Conservation (phyloP, 352 stramenopile genomes). For the Pythium aquatile region DNA sequence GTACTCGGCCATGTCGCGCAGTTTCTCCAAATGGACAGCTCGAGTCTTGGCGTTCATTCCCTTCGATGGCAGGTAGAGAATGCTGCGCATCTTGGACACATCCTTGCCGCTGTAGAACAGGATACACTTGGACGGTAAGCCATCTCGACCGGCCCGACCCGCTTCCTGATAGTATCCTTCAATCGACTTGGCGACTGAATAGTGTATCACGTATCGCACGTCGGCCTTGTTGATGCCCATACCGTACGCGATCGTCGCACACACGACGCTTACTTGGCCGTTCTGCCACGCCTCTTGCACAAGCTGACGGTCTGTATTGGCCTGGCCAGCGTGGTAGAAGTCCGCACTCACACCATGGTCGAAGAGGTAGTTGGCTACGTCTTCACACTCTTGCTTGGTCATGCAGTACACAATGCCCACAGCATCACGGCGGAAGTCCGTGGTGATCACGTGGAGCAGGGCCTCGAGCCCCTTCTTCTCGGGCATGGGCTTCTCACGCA, state of each 20-base stretch:
- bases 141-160: slow-evolving; percentile 95
- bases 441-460: slow-evolving; percentile 52
- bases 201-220: slow-evolving; percentile 93
- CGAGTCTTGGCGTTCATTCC: slow-evolving; percentile 74
- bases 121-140: slow-evolving; percentile 88
- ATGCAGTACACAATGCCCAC: slow-evolving; percentile 95
- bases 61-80: slow-evolving; percentile 76
- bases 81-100: slow-evolving; percentile 78
- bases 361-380: slow-evolving; percentile 89
- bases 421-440: slow-evolving; percentile 39
- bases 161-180: slow-evolving; percentile 99
- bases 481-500: slow-evolving; percentile 65
- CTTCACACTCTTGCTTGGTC: slow-evolving; percentile 92
- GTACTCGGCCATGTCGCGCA: slow-evolving; percentile 76
- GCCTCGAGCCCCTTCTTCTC: slow-evolving; percentile 52
- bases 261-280: slow-evolving; percentile 88
- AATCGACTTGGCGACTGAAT: slow-evolving; percentile 90
- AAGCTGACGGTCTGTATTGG: slow-evolving; percentile 72
- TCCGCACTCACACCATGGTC: slow-evolving; percentile 82
- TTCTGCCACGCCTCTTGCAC: slow-evolving; percentile 77
- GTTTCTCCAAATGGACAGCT: slow-evolving; percentile 73
- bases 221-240: slow-evolving; percentile 96
- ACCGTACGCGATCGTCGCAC: slow-evolving; percentile 95
- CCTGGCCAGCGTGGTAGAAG: slow-evolving; percentile 92
- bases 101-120: slow-evolving; percentile 89